Percentiles rank a stretch among this genome's conserved stretches.
Evolutionary conservation across 495 filamentous ascomycete genomes (phyloP).

Genomic region (Hypoxylon subgilvum): DNA sequence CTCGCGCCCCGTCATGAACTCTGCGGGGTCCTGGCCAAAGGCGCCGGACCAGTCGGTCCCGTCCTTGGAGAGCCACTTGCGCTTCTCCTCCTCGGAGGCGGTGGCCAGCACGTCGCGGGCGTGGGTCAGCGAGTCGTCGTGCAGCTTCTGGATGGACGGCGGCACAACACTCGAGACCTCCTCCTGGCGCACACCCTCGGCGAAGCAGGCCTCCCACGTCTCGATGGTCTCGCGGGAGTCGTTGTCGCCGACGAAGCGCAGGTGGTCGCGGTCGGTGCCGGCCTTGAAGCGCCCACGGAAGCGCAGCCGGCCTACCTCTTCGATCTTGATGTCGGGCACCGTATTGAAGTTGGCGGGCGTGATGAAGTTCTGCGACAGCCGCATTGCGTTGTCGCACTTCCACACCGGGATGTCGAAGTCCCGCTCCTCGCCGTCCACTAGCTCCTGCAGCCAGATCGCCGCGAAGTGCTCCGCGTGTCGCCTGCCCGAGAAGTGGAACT

Average conservation of each 20-base stretch:
- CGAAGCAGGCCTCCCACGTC: conserved; percentile 87
- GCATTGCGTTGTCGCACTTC: conserved; percentile 71
- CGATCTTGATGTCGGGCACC: conserved; percentile 68
- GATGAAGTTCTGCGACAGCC: conserved; percentile 90
- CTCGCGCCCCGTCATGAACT: conserved; percentile 48
- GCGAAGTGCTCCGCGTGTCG: conserved; percentile 76
- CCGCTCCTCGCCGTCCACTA: conserved; percentile 77
- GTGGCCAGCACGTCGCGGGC: conserved; percentile 79
- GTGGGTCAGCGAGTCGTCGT: conserved; percentile 77
- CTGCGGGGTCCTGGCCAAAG: conserved; percentile 69
- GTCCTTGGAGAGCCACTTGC: conserved; percentile 77
- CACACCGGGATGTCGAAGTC: conserved; percentile 86
- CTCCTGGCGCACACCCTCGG: conserved; percentile 78
- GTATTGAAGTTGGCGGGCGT: conserved; percentile 70
- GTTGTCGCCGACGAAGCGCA: conserved; percentile 82
- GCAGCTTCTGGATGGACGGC: conserved; percentile 67
- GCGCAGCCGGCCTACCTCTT: conserved; percentile 78
- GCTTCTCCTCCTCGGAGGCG: conserved; percentile 70
- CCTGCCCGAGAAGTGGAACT: conserved; percentile 74
- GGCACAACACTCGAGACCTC: conserved; percentile 73
- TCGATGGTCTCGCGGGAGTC: conserved; percentile 91
- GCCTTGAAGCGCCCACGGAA: conserved; percentile 84
- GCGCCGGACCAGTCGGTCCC: conserved; percentile 91
- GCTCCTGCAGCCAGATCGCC: conserved; percentile 81
- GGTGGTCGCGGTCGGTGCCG: conserved; percentile 87